These are phyloP conservation scores for Aspergillus asperescens DNA, from an alignment of 495 filamentous ascomycete genomes.

Conservation along the genomic window DNA sequence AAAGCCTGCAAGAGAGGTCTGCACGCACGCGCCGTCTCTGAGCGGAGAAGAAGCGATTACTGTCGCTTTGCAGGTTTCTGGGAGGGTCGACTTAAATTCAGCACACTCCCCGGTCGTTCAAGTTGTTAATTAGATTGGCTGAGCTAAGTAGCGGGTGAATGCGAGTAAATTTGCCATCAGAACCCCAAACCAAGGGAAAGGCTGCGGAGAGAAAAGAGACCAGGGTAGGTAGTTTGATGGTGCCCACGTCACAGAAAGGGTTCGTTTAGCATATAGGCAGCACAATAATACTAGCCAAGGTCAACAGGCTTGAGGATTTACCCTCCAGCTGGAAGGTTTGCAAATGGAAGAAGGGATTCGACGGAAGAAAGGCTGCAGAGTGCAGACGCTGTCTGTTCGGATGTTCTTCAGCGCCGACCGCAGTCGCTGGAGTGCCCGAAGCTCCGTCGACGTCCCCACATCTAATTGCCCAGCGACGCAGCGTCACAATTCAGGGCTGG, in stretches of 20 bases:
- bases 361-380: conserved; percentile 2
- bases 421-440: conserved; percentile 7
- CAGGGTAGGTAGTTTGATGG: conserved; percentile 4
- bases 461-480: neutral
- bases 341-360: neutral
- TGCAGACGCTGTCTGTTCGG: conserved; percentile 8
- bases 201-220: conserved; percentile 7
- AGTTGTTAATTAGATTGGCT: neutral
- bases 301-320: neutral
- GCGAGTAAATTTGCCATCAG: conserved; percentile 7
- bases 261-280: neutral
- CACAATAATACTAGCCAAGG: neutral
- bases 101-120: neutral
- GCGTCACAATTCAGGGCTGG: neutral
- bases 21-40: neutral
- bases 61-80: neutral
- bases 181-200: conserved; percentile 4
- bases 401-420: conserved; percentile 22
- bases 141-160: neutral
- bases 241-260: neutral
- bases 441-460: conserved; percentile 6
- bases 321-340: neutral
- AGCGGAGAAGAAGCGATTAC: neutral
- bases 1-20: neutral
- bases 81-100: neutral